Evolutionary conservation across 2,329 filamentous ascomycete genomes (phyloP), one percentile per base, ranked within the genome.

Genomic region (Domatiomyces catenatus): DNA sequence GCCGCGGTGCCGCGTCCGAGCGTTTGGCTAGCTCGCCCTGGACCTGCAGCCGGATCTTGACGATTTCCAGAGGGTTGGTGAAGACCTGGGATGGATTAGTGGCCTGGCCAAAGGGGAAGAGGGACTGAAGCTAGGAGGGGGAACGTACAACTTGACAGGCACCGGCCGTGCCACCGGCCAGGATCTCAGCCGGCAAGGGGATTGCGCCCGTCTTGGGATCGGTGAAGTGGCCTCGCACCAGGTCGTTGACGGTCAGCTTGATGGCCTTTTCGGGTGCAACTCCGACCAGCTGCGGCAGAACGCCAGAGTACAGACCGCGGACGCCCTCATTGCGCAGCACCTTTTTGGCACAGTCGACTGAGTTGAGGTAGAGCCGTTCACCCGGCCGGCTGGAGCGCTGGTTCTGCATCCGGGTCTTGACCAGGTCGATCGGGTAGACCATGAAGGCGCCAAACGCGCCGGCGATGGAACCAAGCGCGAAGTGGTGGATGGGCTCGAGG

Each of bases 211-310:
- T 80, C 56, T 86, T 77, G 62, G 80, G 78, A 62, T 87, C 81
- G 2, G 82, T 84, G 62, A 89, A 83, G 58, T 77, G 75, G 7
- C 77, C 75, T 63, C 92, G 83, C 19, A 93, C 87, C 50, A 98
- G 70, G 64, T 98, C 92, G 69, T 98, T 98, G 62, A 98, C 89
- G 0, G 92, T 98, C 56, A 98, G 79, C 74, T 98, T 98, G 72
- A 98, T 98, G 60, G 92, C 92, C 75, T 98, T 98, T 68, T 98
- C 92, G 1, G 92, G 92, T n/a, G 92, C 92, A 45, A 98, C 92
- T 67, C 92, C 92, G 56, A 98, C 86, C 45, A 98, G 77, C 73
- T 98, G 92, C 8, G 92, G 92, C 48, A 95, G 68, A 18, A 98
- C 87, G 64, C 92, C 92, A 47, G 90, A 94, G 72, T 98, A 98